Conservation (phyloP, 2,329 filamentous ascomycete genomes). For the Cladosporium sp. region DNA sequence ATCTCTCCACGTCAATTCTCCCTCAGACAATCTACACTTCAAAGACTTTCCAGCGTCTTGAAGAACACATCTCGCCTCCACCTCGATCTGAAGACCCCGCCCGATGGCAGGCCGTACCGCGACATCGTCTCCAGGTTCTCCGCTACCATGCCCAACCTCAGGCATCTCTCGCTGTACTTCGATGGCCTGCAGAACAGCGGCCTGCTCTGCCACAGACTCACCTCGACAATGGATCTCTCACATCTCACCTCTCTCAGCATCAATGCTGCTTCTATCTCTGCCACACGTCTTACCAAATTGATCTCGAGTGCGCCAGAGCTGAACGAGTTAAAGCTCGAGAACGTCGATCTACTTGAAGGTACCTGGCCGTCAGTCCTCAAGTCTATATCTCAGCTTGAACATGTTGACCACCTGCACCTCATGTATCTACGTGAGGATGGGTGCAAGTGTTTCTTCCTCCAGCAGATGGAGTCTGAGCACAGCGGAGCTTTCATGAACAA, state of each 20-base stretch:
- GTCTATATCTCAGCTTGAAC: constrained; percentile 19
- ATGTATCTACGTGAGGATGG: constrained; percentile 21
- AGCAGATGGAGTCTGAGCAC: constrained; percentile 15
- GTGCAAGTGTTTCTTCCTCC: constrained; percentile 25
- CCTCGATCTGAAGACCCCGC: constrained; percentile 1
- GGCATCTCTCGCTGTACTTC: constrained; percentile 14
- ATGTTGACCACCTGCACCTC: constrained; percentile 26
- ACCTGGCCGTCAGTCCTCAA: constrained; percentile 25
- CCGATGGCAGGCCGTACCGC: not conserved
- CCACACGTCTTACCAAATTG: not conserved
- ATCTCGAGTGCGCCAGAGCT: not conserved
- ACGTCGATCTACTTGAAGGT: constrained; percentile 20
- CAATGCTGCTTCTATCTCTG: not conserved
- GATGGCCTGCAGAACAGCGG: not conserved
- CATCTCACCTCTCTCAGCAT: not conserved
- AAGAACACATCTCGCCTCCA: not conserved
- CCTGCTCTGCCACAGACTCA: not conserved
- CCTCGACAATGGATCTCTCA: not conserved
- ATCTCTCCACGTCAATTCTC: constrained; percentile 12
- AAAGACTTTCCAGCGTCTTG: not conserved
- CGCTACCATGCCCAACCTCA: constrained; percentile 16
- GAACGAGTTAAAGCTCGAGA: constrained; percentile 8
- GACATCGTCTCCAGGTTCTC: not conserved
- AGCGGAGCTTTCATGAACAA: not conserved
- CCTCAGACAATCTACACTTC: constrained; percentile 11